Base-by-base conservation (phyloP, 768 basidiomycete genomes). In the Pisolithus sp. region DNA sequence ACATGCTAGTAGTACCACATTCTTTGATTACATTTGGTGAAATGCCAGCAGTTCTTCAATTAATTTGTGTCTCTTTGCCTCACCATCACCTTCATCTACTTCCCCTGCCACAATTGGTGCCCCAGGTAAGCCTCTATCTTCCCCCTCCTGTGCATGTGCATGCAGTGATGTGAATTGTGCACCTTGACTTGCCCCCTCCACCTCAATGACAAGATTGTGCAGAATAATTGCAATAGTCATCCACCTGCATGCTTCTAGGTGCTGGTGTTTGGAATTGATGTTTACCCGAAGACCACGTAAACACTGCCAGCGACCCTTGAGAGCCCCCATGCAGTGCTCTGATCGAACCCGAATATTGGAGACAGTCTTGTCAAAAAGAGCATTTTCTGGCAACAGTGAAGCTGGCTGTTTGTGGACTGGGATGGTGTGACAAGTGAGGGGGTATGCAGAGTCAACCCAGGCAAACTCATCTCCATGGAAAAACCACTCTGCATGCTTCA, bases 321-420 rank as follows among this genome's bases (percentile, higher is more conserved):
- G 38, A 2, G 63, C 62, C 15, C 71, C 71, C 60, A 73, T 71
- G 46, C 65, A 68, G 51, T 73, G 70, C 51, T 73, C 68, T 6
- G 71, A 73, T 7, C 61, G 62, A 1, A 73, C 65, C 21, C 63
- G 59, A 36, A 71, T 41, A 34, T 55, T 59, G 9, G 70, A 60
- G 60, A 53, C 50, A 9, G 40, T 50, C 15, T 36, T 20, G 42
- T 71, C 63, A 53, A 70, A 72, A 17, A 58, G 17, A 3, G 56
- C 50, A 57, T 71, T 71, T 10, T 55, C 52, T 2, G 63, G 60
- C 9, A 48, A 17, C 48, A 58, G 28, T 7, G 67, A 58, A 7
- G 63, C 68, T 7, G 70, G 71, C 30, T 61, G 39, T 43, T 64
- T 60, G 55, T 71, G 64, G 17, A 68, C 54, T 41, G 65, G 62